Percentiles rank a stretch among this genome's conserved stretches.
Conservation (phyloP, 257 asterid species). For the Solanum gandarillasii region DNA sequence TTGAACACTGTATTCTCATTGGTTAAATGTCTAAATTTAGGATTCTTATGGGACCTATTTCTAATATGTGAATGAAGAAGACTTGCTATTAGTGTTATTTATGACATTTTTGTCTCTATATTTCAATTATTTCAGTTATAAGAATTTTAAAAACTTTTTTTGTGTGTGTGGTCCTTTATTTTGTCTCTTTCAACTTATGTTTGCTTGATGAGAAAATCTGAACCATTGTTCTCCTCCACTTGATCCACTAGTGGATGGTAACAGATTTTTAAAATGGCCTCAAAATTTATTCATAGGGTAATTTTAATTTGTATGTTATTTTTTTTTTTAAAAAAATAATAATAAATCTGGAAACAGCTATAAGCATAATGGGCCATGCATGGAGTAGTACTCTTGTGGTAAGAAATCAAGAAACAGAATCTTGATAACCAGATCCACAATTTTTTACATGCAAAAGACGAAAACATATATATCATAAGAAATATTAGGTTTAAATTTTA, state of each 20-base stretch:
- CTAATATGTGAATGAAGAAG: neutral
- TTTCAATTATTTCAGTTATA: slow-evolving; percentile 21
- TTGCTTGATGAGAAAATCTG: slow-evolving; percentile 5
- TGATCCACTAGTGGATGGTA: slow-evolving; percentile 4
- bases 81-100: slow-evolving; percentile 13
- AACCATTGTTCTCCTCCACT: slow-evolving; percentile 16
- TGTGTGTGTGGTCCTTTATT: slow-evolving; percentile 34
- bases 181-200: slow-evolving; percentile 3
- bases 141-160: neutral
- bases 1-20: slow-evolving; percentile 20
- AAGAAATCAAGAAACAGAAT: neutral
- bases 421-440: slow-evolving; percentile 2
- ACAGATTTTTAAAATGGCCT: slow-evolving; percentile 3
- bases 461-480: neutral
- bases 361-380: neutral
- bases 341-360: neutral
- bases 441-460: neutral
- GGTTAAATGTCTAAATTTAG: slow-evolving; percentile 23
- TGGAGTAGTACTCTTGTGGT: neutral
- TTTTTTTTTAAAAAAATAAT: too few species aligned
- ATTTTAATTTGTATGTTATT: neutral
- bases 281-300: neutral
- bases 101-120: slow-evolving; percentile 14
- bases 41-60: slow-evolving; percentile 38
- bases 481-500: neutral